Conservation (phyloP, 768 basidiomycete genomes). For the Leccinum barrowsii region DNA sequence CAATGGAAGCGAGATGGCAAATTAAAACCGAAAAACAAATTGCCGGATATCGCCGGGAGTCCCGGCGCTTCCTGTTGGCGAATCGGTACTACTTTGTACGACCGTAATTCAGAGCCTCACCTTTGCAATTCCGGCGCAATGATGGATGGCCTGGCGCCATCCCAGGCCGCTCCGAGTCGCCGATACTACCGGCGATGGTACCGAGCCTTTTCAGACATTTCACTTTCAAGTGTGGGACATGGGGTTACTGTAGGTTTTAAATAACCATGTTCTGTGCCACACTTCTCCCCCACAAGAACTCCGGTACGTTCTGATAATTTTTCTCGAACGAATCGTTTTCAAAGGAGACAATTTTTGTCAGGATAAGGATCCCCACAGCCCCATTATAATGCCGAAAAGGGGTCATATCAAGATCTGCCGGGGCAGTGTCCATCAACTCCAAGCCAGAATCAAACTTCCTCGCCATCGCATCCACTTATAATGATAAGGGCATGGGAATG, state of each 20-base stretch:
- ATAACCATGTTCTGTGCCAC: neutral
- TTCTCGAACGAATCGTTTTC: neutral
- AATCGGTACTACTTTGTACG: neutral
- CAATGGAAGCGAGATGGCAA: neutral
- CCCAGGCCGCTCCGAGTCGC: too few relatives aligned
- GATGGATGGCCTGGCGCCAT: neutral
- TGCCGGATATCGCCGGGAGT: neutral
- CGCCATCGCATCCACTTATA: slow-evolving; percentile 4
- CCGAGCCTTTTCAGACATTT: neutral
- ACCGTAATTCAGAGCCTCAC: neutral
- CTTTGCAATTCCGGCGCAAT: neutral
- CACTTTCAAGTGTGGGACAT: neutral
- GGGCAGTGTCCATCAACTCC: neutral
- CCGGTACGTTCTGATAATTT: neutral
- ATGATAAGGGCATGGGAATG: neutral
- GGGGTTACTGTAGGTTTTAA: too few relatives aligned
- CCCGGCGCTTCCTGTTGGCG: neutral
- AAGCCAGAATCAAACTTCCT: neutral
- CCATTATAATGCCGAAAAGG: neutral
- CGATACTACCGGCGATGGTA: neutral
- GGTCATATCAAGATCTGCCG: neutral
- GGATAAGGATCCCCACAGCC: neutral
- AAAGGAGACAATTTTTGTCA: neutral
- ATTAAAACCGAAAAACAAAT: too few relatives aligned
- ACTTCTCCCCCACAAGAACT: neutral